These are phyloP conservation scores for Picea engelmannii DNA, from an alignment of 83 land plant genomes.

Conservation along the genomic window DNA sequence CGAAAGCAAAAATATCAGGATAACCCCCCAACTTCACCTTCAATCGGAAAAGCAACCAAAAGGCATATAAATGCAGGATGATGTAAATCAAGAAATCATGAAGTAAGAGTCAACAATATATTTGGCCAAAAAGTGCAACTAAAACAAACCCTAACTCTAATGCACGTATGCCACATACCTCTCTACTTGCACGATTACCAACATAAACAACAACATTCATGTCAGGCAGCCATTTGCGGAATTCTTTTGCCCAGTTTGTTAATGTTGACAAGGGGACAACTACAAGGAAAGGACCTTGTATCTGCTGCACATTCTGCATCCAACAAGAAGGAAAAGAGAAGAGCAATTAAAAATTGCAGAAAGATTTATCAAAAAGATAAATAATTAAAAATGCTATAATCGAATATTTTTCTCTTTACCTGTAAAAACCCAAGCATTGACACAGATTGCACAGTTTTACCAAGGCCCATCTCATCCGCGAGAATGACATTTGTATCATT, in stretches of 20 bases:
- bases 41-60: too few relatives aligned
- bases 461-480: slow-evolving; percentile 99
- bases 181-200: slow-evolving; percentile 98
- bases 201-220: slow-evolving; percentile 98
- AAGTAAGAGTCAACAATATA: too few relatives aligned
- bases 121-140: background rate
- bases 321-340: background rate
- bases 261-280: slow-evolving; percentile 97
- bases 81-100: too few relatives aligned
- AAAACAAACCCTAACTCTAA: background rate
- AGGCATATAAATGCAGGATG: too few relatives aligned
- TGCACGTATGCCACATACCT: slow-evolving; percentile 48
- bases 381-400: background rate
- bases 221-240: slow-evolving; percentile 95
- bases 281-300: slow-evolving; percentile 93
- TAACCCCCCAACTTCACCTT: too few relatives aligned
- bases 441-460: slow-evolving; percentile 99
- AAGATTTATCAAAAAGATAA: background rate
- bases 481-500: slow-evolving; percentile 98
- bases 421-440: slow-evolving; percentile 98
- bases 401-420: slow-evolving; percentile 33
- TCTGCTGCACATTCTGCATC: slow-evolving; percentile 86
- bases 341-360: background rate
- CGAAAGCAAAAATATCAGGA: too few relatives aligned
- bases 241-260: slow-evolving; percentile 98